These are phyloP conservation scores for Phytomonas sp. DNA, from an alignment of 208 protist genomes.

Conservation along the genomic window DNA sequence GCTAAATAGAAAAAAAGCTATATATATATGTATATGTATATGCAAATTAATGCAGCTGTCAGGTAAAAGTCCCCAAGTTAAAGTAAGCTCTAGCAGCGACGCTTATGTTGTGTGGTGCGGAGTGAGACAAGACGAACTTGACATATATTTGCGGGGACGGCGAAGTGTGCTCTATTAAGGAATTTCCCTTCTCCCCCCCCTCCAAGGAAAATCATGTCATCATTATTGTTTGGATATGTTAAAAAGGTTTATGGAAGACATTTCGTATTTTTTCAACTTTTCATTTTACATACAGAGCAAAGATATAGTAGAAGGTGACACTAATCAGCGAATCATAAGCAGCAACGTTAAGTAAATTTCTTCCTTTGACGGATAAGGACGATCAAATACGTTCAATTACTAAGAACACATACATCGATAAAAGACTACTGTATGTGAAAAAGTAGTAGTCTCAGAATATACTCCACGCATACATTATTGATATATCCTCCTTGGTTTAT, in stretches of 20 bases:
- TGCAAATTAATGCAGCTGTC: neutral
- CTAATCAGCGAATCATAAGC: neutral
- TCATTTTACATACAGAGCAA: neutral
- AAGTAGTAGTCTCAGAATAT: neutral
- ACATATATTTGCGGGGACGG: neutral
- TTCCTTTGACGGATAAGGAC: neutral
- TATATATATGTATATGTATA: neutral
- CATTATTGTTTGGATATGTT: too few species aligned
- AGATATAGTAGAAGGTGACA: neutral
- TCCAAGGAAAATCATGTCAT: neutral
- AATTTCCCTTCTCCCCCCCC: neutral
- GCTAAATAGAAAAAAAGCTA: neutral
- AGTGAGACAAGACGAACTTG: neutral
- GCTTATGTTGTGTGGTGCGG: neutral
- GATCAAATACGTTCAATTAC: neutral
- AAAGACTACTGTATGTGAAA: neutral
- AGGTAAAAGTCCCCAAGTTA: neutral
- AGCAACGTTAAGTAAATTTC: neutral
- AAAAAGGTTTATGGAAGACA: neutral
- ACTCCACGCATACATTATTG: neutral
- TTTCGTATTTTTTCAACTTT: neutral
- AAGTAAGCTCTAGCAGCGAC: neutral
- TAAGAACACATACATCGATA: neutral
- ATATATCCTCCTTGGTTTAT: too few species aligned
- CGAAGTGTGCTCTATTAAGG: neutral